Percentiles rank a stretch among this genome's conserved stretches.
These are phyloP conservation scores for Cryptococcus amylolentus DNA, from an alignment of 1,284 basidiomycete genomes.

Conservation along the genomic window DNA sequence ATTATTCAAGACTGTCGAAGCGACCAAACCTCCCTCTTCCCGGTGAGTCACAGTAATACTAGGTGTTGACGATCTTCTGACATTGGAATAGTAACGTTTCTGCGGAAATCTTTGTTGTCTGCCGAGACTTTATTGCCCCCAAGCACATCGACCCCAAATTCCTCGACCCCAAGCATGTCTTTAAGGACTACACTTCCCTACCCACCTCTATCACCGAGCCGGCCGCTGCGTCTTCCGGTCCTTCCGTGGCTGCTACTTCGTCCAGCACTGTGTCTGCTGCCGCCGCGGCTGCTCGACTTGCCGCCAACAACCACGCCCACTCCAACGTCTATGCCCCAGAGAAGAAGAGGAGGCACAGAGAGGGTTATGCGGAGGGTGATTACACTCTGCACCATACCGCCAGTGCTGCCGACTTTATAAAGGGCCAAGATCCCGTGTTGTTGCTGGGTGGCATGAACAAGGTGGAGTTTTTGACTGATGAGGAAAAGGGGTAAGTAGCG, in stretches of 20 bases:
- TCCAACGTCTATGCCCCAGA: conserved; percentile 95
- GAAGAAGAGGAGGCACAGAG: conserved; percentile 88
- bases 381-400: conserved; percentile 82
- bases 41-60: conserved; percentile 56
- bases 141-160: conserved; percentile 97
- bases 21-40: conserved; percentile 97
- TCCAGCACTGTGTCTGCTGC: conserved; percentile 34
- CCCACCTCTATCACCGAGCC: conserved; percentile 45
- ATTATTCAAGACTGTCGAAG: conserved; percentile 93
- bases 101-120: conserved; percentile 99
- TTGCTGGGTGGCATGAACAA: conserved; percentile 79
- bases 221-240: conserved; percentile 7
- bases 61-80: neutral
- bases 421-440: conserved; percentile 65
- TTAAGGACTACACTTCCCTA: conserved; percentile 73
- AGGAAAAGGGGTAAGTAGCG: conserved; percentile 71
- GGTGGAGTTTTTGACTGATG: conserved; percentile 76
- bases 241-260: conserved; percentile 19
- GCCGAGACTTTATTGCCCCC: conserved; percentile 90
- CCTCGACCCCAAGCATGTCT: conserved; percentile 94
- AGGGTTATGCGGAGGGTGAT: conserved; percentile 94
- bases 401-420: conserved; percentile 71
- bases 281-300: conserved; percentile 32
- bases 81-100: conserved; percentile 77
- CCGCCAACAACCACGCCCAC: conserved; percentile 52